Conservation (phyloP, 306 rosid species). For the Ammopiptanthus mongolicus region DNA sequence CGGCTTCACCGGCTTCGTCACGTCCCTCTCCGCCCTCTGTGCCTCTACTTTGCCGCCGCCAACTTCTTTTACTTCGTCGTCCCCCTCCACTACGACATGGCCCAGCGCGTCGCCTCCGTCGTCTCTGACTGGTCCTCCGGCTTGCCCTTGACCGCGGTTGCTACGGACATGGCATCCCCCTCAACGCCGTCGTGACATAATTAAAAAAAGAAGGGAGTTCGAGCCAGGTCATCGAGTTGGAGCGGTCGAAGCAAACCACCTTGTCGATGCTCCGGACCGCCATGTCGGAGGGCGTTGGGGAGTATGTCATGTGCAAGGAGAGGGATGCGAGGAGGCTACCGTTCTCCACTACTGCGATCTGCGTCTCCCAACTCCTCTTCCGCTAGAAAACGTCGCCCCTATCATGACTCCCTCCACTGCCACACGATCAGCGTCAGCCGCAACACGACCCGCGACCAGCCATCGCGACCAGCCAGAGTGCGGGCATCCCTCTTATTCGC, state of each 20-base stretch:
- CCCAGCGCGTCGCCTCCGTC: slow-evolving; percentile 72
- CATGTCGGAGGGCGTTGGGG: slow-evolving; percentile 80
- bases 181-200: slow-evolving; percentile 91
- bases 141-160: slow-evolving; percentile 93
- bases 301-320: slow-evolving; percentile 91
- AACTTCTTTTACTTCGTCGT: slow-evolving; percentile 91
- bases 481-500: too few species aligned
- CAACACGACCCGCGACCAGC: too few species aligned
- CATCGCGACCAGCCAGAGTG: too few species aligned
- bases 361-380: too few species aligned
- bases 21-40: slow-evolving; percentile 73
- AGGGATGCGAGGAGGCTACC: slow-evolving; percentile 85
- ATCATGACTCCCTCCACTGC: too few species aligned
- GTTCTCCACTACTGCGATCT: too few species aligned
- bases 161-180: slow-evolving; percentile 90
- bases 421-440: too few species aligned
- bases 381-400: too few species aligned
- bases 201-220: slow-evolving; percentile 86
- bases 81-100: slow-evolving; percentile 87
- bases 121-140: slow-evolving; percentile 90
- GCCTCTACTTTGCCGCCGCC: slow-evolving; percentile 84
- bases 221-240: slow-evolving; percentile 87
- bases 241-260: slow-evolving; percentile 51
- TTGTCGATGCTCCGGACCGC: slow-evolving; percentile 67
- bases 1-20: slow-evolving; percentile 77